Conservation (phyloP, 1,284 basidiomycete species). For the Sparassis latifolia region DNA sequence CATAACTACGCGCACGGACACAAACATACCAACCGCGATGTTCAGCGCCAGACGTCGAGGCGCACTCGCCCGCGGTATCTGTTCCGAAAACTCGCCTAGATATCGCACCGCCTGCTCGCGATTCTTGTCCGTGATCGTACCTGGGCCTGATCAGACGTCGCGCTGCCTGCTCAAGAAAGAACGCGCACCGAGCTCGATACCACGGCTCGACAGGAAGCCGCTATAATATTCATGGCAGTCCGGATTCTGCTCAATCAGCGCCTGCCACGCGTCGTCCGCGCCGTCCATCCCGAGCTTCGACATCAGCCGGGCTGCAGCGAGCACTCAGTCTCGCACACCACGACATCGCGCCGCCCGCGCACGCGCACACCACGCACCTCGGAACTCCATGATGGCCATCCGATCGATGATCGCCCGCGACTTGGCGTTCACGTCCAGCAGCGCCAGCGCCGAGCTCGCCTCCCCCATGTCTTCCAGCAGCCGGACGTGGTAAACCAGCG, state of each 20-base stretch:
- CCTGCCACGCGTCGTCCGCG: constrained; percentile 74
- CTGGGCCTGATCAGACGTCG: constrained; percentile 19
- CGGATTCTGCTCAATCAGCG: constrained; percentile 80
- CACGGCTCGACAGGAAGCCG: constrained; percentile 64
- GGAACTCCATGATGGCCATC: constrained; percentile 61
- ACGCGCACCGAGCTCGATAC: constrained; percentile 57
- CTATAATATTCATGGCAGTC: constrained; percentile 81
- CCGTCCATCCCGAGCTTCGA: constrained; percentile 61
- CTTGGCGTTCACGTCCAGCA: constrained; percentile 64
- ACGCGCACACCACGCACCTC: constrained; percentile 41
- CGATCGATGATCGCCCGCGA: constrained; percentile 66
- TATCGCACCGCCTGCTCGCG: constrained; percentile 49
- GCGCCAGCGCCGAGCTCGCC: constrained; percentile 49
- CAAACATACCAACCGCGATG: constrained; percentile 46
- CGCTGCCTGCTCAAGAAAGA: neutral
- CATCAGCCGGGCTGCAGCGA: constrained; percentile 58
- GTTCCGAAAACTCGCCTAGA: constrained; percentile 54
- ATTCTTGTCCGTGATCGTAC: constrained; percentile 40
- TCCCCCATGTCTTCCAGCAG: constrained; percentile 77
- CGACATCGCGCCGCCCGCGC: too few species aligned
- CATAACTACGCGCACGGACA: too few species aligned
- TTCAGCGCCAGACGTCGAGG: constrained; percentile 70
- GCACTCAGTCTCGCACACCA: neutral
- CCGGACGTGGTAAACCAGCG: constrained; percentile 76
- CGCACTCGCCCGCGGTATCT: constrained; percentile 64